phyloP scores from a whole-genome alignment of 768 basidiomycete species.

The Inosperma sp. region DNA sequence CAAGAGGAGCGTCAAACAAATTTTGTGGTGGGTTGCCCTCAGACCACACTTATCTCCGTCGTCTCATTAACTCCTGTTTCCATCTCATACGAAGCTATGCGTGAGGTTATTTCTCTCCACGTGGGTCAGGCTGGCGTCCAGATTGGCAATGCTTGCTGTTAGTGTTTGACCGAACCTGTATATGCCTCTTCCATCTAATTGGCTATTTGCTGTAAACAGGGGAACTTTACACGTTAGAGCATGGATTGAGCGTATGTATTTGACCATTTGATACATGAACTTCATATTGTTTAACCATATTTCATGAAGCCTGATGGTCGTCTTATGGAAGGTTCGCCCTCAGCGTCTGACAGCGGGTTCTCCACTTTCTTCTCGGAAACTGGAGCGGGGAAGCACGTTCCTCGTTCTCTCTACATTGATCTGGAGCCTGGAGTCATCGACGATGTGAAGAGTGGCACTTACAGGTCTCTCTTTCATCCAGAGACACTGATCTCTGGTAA shows the following conservation, averaged over 20 bases:
- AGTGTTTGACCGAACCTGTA: conserved; percentile 32
- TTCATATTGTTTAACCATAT: conserved; percentile 17
- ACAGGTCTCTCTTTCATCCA: conserved; percentile 94
- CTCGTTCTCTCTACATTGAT: conserved; percentile 94
- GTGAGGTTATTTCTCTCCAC: conserved; percentile 94
- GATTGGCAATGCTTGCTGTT: conserved; percentile 95
- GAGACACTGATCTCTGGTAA: conserved; percentile 97
- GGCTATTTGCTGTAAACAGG: conserved; percentile 40
- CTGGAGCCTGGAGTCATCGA: conserved; percentile 94
- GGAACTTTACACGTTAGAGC: conserved; percentile 98
- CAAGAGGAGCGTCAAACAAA: conserved; percentile 23
- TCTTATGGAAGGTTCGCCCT: conserved; percentile 64
- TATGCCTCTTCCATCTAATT: conserved; percentile 5
- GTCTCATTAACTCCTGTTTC: conserved; percentile 11
- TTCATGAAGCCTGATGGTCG: conserved; percentile 81
- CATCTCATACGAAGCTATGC: conserved; percentile 46
- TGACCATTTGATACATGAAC: background rate
- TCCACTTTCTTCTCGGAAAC: conserved; percentile 98
- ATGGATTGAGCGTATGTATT: conserved; percentile 82
- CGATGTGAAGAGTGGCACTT: conserved; percentile 88
- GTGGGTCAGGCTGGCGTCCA: conserved; percentile 97
- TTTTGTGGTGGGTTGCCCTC: conserved; percentile 31
- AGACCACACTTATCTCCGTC: conserved; percentile 27
- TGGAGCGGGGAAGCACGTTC: conserved; percentile 91
- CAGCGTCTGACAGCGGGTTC: conserved; percentile 77